phyloP scores from a whole-genome alignment of 495 filamentous ascomycete species.

The Neurospora africana region DNA sequence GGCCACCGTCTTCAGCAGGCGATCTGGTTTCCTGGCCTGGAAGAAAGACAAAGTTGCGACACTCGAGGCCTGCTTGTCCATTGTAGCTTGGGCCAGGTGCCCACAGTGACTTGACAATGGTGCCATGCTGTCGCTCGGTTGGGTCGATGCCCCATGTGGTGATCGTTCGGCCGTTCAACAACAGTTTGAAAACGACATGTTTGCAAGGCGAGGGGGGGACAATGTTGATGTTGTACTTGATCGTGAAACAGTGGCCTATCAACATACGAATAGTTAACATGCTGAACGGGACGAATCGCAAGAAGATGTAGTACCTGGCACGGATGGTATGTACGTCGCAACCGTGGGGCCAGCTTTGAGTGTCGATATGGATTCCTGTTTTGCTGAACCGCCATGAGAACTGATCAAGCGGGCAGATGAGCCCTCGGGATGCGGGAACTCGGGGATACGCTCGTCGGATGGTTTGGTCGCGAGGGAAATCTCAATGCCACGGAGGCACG shows the following conservation, averaged over 20 bases:
- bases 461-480: conserved; percentile 26
- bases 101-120: conserved; percentile 33
- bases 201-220: conserved; percentile 18
- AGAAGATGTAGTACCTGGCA: conserved; percentile 26
- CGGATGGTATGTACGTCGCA: conserved; percentile 41
- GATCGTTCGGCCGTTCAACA: conserved; percentile 37
- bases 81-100: conserved; percentile 21
- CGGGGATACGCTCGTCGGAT: conserved; percentile 25
- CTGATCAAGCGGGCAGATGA: conserved; percentile 26
- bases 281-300: too few species aligned
- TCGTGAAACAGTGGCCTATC: conserved; percentile 34
- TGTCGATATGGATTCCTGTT: conserved; percentile 1
- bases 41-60: conserved; percentile 32
- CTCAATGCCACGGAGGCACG: conserved; percentile 36
- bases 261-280: conserved; percentile 1
- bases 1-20: conserved; percentile 38
- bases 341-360: conserved; percentile 28
- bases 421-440: conserved; percentile 43
- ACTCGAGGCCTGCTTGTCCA: conserved; percentile 26
- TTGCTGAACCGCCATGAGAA: conserved; percentile 9
- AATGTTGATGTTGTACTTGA: conserved; percentile 30
- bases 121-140: conserved; percentile 16
- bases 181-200: conserved; percentile 40
- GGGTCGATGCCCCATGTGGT: conserved; percentile 38
- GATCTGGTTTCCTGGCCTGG: conserved; percentile 23